A percentile compares a stretch with the other conserved stretches of the same genome.
Evolutionary conservation across 169 alveolate genomes (phyloP).

Genomic region (Plasmodium inui): DNA sequence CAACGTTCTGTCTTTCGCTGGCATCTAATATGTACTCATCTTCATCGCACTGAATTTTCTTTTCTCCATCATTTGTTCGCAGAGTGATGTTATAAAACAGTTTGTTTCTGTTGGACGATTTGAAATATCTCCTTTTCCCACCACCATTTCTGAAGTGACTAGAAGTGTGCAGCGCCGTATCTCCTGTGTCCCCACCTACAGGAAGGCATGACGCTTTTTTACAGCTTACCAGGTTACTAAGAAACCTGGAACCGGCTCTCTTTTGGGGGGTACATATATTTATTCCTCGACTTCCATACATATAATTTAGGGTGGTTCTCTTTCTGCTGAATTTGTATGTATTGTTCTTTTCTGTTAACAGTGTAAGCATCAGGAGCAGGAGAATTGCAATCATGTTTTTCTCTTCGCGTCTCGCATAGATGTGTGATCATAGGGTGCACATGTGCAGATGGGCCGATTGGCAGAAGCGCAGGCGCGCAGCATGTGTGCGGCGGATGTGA

Average conservation of each 20-base stretch:
- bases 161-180: not conserved
- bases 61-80: conserved; percentile 83
- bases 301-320: conserved; percentile 17
- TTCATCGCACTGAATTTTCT: conserved; percentile 84
- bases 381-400: conserved; percentile 24
- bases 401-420: not conserved
- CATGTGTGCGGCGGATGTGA: not conserved
- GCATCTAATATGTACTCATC: conserved; percentile 91
- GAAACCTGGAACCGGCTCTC: not conserved
- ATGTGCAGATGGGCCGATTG: not conserved
- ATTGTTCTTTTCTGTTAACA: conserved; percentile 16
- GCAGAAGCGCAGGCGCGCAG: not conserved
- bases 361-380: not conserved
- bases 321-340: conserved; percentile 39
- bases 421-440: not conserved
- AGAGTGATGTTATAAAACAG: conserved; percentile 71
- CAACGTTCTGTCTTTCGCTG: conserved; percentile 89
- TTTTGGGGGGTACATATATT: conserved; percentile 7
- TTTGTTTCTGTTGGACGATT: conserved; percentile 22
- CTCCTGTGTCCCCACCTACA: not conserved
- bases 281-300: conserved; percentile 37
- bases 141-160: not conserved
- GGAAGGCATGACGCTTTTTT: conserved; percentile 7
- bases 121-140: conserved; percentile 15
- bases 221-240: conserved; percentile 17